Evolutionary conservation across 345 rosid species (phyloP).

Genomic region (Raphanus sativus): DNA sequence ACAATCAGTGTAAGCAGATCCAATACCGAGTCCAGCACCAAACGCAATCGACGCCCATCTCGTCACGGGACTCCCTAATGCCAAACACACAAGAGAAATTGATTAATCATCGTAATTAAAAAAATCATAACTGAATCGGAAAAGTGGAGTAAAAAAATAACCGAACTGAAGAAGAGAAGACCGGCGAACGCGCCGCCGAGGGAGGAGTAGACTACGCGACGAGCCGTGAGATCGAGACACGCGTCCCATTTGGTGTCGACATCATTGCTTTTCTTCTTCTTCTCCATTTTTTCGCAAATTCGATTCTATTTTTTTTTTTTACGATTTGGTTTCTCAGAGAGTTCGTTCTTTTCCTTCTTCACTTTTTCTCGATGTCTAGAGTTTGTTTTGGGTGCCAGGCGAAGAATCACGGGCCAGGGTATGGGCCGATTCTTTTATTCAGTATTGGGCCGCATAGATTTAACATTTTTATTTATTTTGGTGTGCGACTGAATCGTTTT

Average conservation of each 20-base stretch:
- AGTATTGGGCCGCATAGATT: background rate
- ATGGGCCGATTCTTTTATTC: background rate
- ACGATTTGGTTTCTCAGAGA: constrained; percentile 17
- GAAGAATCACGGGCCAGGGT: background rate
- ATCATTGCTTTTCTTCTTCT: constrained; percentile 46
- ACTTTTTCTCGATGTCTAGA: constrained; percentile 8
- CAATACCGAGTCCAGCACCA: constrained; percentile 93
- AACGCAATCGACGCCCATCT: constrained; percentile 92
- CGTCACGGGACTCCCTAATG: constrained; percentile 72
- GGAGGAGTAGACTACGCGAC: constrained; percentile 82
- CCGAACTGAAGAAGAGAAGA: constrained; percentile 84
- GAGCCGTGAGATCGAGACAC: constrained; percentile 83
- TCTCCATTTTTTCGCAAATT: constrained; percentile 40
- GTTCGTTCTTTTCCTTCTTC: background rate
- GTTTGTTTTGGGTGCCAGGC: constrained; percentile 12
- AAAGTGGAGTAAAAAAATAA: background rate
- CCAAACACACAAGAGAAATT: background rate
- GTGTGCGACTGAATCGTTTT: background rate
- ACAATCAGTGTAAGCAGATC: constrained; percentile 85
- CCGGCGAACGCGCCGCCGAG: constrained; percentile 74
- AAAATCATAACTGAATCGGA: constrained; percentile 18
- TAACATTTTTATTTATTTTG: background rate
- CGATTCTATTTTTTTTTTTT: background rate
- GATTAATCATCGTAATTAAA: background rate
- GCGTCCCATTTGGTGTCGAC: constrained; percentile 87